Conservation (phyloP, 352 stramenopile genomes). For the Globisporangium takayamanum region DNA sequence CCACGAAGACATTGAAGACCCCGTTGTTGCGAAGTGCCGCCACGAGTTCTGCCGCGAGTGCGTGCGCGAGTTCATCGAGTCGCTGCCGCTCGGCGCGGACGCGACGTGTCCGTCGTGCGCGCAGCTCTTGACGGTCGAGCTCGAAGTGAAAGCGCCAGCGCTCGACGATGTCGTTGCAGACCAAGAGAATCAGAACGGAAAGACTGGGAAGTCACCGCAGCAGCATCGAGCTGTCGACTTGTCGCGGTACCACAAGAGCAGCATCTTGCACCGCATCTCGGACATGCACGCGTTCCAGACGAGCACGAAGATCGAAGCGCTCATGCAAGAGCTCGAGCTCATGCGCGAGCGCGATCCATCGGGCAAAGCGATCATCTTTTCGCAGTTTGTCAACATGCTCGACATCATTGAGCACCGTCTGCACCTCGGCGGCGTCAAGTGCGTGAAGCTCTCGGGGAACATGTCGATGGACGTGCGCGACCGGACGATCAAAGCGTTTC, state of each 20-base stretch:
- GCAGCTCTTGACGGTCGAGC: constrained; percentile 80
- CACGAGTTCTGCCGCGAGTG: constrained; percentile 91
- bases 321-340: constrained; percentile 94
- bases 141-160: constrained; percentile 28
- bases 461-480: constrained; percentile 88
- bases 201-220: neutral
- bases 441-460: constrained; percentile 88
- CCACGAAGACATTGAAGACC: constrained; percentile 88
- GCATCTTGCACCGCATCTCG: constrained; percentile 57
- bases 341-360: constrained; percentile 92
- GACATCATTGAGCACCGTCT: constrained; percentile 97
- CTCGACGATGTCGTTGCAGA: constrained; percentile 6
- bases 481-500: constrained; percentile 67
- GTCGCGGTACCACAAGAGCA: constrained; percentile 64
- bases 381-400: constrained; percentile 98
- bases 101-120: constrained; percentile 77
- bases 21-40: constrained; percentile 85
- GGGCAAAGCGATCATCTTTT: constrained; percentile 99
- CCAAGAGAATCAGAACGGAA: constrained; percentile 8
- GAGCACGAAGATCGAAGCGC: constrained; percentile 97
- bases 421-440: constrained; percentile 81
- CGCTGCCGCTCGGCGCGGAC: constrained; percentile 43
- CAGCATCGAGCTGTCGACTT: constrained; percentile 29
- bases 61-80: constrained; percentile 77
- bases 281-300: constrained; percentile 71